These are phyloP conservation scores for Xylaria sp. DNA, from an alignment of 2,329 filamentous ascomycete species.

Conservation along the genomic window DNA sequence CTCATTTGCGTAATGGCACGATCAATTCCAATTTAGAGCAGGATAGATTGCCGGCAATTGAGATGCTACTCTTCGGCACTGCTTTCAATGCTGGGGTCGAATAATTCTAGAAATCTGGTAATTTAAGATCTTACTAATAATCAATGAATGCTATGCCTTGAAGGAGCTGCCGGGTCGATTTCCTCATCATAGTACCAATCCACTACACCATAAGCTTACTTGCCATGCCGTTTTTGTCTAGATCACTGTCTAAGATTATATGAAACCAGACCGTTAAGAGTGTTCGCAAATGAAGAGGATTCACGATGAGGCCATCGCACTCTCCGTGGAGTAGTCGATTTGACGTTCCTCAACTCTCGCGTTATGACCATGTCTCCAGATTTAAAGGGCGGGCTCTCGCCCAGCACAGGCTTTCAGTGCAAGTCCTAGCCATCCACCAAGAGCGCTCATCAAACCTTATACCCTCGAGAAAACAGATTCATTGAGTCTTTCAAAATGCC, in stretches of 20 bases:
- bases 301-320: conserved; percentile 13
- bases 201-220: conserved; percentile 30
- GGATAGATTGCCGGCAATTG: conserved; percentile 16
- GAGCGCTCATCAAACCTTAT: neutral
- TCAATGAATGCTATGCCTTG: conserved; percentile 19
- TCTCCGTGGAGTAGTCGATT: neutral
- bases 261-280: conserved; percentile 13
- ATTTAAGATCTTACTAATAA: conserved; percentile 27
- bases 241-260: neutral
- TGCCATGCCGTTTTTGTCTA: conserved; percentile 13
- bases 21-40: conserved; percentile 10
- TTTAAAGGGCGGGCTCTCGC: conserved; percentile 25
- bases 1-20: conserved; percentile 10
- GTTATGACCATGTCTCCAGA: neutral
- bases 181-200: conserved; percentile 3
- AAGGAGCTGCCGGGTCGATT: conserved; percentile 1
- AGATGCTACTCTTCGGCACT: neutral
- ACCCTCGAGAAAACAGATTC: neutral
- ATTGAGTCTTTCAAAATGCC: conserved; percentile 18
- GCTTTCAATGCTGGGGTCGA: neutral
- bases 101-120: conserved; percentile 22
- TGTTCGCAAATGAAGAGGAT: conserved; percentile 23
- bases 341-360: neutral
- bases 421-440: neutral
- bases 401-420: neutral